A percentile compares a stretch with the other conserved stretches of the same genome.
Evolutionary conservation across 495 filamentous ascomycete genomes (phyloP).

Genomic region (Lichina pygmaea): DNA sequence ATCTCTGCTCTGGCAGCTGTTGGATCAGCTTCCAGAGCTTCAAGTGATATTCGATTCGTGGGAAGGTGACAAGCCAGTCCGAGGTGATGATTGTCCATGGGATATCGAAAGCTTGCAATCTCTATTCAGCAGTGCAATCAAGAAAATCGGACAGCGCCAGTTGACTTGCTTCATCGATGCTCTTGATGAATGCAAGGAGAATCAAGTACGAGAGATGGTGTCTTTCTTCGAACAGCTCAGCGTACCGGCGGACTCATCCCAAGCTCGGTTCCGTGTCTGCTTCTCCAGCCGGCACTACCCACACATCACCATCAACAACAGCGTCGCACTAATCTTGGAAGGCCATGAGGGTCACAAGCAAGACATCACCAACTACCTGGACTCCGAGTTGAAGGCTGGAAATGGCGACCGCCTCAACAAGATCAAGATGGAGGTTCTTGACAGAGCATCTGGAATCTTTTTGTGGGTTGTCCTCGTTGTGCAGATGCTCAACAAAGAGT

Average conservation of each 20-base stretch:
- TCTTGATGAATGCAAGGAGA: conserved; percentile 16
- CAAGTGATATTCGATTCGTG: conserved; percentile 6
- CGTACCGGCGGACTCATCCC: background rate
- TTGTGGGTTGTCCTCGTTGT: conserved; percentile 14
- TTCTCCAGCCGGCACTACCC: conserved; percentile 15
- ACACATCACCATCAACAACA: conserved; percentile 7
- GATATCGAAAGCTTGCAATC: conserved; percentile 8
- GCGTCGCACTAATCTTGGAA: conserved; percentile 3
- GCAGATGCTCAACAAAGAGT: conserved; percentile 10
- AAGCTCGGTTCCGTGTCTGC: conserved; percentile 7
- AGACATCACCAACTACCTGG: conserved; percentile 5
- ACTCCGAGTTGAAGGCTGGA: conserved; percentile 4
- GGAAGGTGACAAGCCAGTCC: no score
- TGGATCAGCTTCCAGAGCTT: conserved; percentile 8
- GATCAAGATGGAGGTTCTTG: background rate
- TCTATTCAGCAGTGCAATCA: conserved; percentile 10
- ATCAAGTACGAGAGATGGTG: conserved; percentile 13
- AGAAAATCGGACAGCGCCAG: conserved; percentile 3
- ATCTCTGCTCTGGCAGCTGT: conserved; percentile 16
- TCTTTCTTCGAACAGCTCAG: conserved; percentile 12
- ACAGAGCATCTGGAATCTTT: conserved; percentile 7
- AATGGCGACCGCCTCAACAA: background rate
- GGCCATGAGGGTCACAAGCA: conserved; percentile 5
- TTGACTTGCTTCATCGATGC: conserved; percentile 17
- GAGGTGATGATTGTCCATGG: conserved; percentile 3